Percentiles rank a stretch among this genome's conserved stretches.
Evolutionary conservation across 2,329 filamentous ascomycete genomes (phyloP).

Genomic region (Periconia digitata): DNA sequence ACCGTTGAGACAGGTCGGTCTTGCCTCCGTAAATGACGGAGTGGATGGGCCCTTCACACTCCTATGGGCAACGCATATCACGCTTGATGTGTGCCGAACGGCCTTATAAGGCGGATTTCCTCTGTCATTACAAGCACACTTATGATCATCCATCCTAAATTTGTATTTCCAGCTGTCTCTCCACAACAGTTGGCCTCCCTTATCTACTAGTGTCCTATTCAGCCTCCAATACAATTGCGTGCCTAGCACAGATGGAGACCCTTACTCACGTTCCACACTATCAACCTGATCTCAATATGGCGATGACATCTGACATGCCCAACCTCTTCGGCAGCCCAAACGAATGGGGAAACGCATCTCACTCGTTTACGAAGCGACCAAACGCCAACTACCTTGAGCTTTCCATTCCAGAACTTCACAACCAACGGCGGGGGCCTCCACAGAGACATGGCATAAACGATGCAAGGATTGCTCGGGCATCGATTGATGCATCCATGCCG

Average conservation of each 20-base stretch:
- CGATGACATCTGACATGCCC: background rate
- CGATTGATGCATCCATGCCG: background rate
- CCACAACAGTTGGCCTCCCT: background rate
- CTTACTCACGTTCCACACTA: background rate
- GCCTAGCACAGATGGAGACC: background rate
- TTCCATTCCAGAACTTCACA: background rate
- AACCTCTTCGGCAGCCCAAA: slow-evolving; percentile 1
- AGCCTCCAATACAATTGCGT: background rate
- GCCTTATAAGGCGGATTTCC: background rate
- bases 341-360: background rate
- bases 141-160: background rate
- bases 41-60: background rate
- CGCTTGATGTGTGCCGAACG: background rate
- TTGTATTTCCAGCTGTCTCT: background rate
- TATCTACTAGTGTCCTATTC: background rate
- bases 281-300: background rate
- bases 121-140: background rate
- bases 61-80: background rate
- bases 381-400: background rate
- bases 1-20: background rate
- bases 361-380: background rate
- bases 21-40: background rate
- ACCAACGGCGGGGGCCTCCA: background rate
- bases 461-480: background rate
- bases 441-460: background rate